Percentiles rank a stretch among this genome's conserved stretches.
Evolutionary conservation across 176 grass and related monocot species (phyloP).

Genomic region (Juncus effusus): DNA sequence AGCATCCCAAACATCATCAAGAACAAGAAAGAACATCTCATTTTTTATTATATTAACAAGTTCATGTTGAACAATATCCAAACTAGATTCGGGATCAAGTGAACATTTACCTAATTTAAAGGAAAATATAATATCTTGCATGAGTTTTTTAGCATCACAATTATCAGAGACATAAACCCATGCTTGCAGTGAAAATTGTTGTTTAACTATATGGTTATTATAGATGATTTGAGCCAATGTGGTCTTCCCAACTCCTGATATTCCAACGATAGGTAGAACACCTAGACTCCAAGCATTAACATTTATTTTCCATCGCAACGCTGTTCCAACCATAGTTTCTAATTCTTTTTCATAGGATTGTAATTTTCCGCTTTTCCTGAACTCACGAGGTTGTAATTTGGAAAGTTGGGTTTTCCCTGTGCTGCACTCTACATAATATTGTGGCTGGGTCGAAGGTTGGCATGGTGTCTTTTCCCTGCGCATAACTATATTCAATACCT

Average conservation of each 20-base stretch:
- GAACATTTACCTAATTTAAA: not conserved
- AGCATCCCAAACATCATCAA: not conserved
- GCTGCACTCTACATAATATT: too few relatives aligned
- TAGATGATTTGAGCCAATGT: slow-evolving; percentile 18
- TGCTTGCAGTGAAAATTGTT: not conserved
- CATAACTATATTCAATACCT: too few relatives aligned
- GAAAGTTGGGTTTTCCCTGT: too few relatives aligned
- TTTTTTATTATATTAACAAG: not conserved
- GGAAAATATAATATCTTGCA: not conserved
- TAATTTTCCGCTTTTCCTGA: too few relatives aligned
- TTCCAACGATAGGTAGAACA: slow-evolving; percentile 18
- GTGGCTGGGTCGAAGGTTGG: too few relatives aligned
- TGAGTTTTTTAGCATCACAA: not conserved
- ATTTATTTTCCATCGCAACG: too few relatives aligned
- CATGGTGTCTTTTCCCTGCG: too few relatives aligned
- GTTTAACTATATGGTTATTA: not conserved
- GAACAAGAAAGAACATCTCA: not conserved
- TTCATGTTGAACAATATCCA: not conserved
- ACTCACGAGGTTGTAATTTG: too few relatives aligned
- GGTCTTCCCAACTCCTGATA: slow-evolving; percentile 22
- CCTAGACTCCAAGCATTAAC: not conserved
- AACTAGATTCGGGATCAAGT: too few relatives aligned
- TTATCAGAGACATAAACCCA: slow-evolving; percentile 15
- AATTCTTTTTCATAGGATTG: not conserved
- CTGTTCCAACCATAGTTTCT: too few relatives aligned